These are phyloP conservation scores for Yamagishiella unicocca DNA, from an alignment of 139 green algal species.

Conservation along the genomic window DNA sequence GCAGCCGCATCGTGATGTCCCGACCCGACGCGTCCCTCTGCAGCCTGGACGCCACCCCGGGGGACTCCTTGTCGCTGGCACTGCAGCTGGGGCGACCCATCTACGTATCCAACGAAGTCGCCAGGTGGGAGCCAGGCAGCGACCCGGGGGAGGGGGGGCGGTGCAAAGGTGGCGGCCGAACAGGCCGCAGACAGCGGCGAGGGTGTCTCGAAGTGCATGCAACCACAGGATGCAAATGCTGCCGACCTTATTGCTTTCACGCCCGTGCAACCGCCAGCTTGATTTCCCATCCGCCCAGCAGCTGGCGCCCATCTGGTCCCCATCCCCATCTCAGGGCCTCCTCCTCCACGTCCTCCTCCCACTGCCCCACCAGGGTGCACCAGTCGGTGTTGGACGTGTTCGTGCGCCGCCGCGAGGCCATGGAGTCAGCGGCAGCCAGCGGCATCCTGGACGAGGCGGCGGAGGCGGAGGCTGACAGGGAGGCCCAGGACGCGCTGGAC, in stretches of 20 bases:
- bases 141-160: neutral
- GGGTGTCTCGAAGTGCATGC: no score
- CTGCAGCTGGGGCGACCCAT: conserved; percentile 30
- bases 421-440: neutral
- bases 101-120: conserved; percentile 34
- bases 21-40: conserved; percentile 4
- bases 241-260: no score
- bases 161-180: no score
- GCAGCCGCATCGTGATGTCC: conserved; percentile 34
- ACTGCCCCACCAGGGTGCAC: conserved; percentile 1
- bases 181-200: no score
- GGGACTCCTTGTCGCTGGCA: conserved; percentile 39
- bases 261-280: no score
- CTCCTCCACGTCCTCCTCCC: neutral
- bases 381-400: conserved; percentile 15
- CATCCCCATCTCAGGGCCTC: neutral
- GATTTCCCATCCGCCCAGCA: no score
- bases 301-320: neutral
- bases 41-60: conserved; percentile 39
- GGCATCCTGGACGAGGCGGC: conserved; percentile 36
- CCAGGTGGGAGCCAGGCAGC: neutral
- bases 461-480: conserved; percentile 29
- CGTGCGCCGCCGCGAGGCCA: neutral
- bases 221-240: no score
- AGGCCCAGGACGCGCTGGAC: conserved; percentile 25